Conservation (phyloP, 257 asterid genomes). For the Fraxinus americana region DNA sequence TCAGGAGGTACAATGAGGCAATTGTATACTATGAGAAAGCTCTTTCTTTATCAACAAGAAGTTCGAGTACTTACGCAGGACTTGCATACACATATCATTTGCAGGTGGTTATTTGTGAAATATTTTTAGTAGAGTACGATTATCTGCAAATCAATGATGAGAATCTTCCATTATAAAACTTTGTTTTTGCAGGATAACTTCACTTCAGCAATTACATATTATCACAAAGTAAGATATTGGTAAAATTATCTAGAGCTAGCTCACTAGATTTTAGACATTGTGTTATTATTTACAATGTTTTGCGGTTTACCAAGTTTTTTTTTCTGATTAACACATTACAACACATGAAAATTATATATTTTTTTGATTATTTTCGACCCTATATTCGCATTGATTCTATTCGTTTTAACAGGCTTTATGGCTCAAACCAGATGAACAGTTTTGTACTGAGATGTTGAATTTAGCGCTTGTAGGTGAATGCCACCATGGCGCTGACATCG, state of each 20-base stretch:
- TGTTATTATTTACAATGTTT: not conserved
- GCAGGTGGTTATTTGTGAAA: conserved; percentile 47
- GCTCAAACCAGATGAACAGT: conserved; percentile 86
- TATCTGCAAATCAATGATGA: not conserved
- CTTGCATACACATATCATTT: conserved; percentile 95
- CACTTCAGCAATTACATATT: conserved; percentile 72
- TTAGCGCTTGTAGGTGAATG: conserved; percentile 84
- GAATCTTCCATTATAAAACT: not conserved
- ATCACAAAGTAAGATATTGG: conserved; percentile 71
- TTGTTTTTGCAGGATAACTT: conserved; percentile 65
- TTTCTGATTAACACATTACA: not conserved
- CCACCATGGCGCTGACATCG: conserved; percentile 34
- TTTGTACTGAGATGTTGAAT: conserved; percentile 88
- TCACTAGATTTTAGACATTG: not conserved
- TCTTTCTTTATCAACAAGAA: conserved; percentile 85
- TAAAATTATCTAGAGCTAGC: not conserved
- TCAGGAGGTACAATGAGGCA: conserved; percentile 93
- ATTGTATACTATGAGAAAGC: conserved; percentile 87
- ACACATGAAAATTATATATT: not conserved
- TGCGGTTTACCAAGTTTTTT: not conserved
- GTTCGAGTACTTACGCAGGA: conserved; percentile 91
- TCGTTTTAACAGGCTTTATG: conserved; percentile 66
- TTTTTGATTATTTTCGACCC: not conserved
- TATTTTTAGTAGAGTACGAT: not conserved
- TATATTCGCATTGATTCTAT: not conserved